Evolutionary conservation across 2,329 filamentous ascomycete species (phyloP).

Genomic region (Cryoendolithus antarcticus): DNA sequence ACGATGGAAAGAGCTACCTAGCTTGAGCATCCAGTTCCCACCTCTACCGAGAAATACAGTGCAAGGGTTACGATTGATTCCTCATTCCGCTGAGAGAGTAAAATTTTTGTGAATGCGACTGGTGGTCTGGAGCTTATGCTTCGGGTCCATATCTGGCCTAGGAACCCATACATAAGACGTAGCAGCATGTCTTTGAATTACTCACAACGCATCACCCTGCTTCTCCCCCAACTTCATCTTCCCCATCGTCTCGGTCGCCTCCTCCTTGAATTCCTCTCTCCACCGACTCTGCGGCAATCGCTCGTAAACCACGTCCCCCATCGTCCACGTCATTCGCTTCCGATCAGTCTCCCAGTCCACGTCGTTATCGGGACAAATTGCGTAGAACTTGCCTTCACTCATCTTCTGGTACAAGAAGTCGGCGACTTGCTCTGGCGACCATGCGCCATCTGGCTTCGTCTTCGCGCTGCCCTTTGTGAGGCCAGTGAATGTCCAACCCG

Average conservation of each 20-base stretch:
- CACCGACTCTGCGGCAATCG: conserved; percentile 63
- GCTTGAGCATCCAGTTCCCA: too few species aligned
- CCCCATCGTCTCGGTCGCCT: conserved; percentile 52
- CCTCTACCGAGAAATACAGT: too few species aligned
- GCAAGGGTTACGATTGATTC: too few species aligned
- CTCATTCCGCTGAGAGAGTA: too few species aligned
- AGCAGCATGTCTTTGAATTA: too few species aligned
- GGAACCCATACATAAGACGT: too few species aligned
- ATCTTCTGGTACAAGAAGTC: conserved; percentile 59
- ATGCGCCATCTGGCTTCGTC: conserved; percentile 61
- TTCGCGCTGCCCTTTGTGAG: conserved; percentile 36
- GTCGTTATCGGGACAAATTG: conserved; percentile 76
- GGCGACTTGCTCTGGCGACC: conserved; percentile 61
- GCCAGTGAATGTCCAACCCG: conserved; percentile 72
- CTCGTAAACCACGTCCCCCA: conserved; percentile 55
- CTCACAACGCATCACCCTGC: conserved; percentile 8
- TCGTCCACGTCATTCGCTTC: conserved; percentile 63
- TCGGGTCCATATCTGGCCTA: too few species aligned
- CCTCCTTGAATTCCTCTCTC: conserved; percentile 57
- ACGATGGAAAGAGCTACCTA: too few species aligned
- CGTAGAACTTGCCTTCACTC: conserved; percentile 56
- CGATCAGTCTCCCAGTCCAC: conserved; percentile 59
- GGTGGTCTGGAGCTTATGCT: too few species aligned
- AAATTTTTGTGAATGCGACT: too few species aligned
- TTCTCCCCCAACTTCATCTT: conserved; percentile 29